Evolutionary conservation across 306 rosid species (phyloP).

Genomic region (Dicorynia guianensis): DNA sequence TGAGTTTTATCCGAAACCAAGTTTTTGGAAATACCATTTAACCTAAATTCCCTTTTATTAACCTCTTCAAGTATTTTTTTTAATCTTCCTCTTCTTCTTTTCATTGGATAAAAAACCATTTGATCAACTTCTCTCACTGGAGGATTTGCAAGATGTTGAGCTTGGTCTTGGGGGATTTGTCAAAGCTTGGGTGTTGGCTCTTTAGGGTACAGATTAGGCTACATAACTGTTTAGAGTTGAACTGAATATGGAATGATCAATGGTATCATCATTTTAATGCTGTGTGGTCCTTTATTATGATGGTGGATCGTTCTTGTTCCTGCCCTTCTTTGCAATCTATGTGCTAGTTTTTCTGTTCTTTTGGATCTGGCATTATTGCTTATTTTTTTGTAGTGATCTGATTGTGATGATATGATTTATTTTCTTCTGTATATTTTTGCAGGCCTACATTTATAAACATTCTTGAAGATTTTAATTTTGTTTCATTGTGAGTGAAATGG

Average conservation of each 20-base stretch:
- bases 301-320: background rate
- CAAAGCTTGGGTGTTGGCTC: background rate
- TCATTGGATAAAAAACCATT: no score
- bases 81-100: no score
- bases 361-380: background rate
- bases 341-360: background rate
- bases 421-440: background rate
- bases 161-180: no score
- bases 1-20: no score
- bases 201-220: background rate
- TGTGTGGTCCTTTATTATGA: background rate
- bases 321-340: background rate
- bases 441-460: slow-evolving; percentile 6
- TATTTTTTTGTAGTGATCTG: background rate
- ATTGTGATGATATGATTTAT: background rate
- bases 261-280: background rate
- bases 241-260: background rate
- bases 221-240: background rate
- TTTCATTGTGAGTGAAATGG: slow-evolving; percentile 49
- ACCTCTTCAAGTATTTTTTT: no score
- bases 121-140: no score
- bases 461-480: slow-evolving; percentile 20
- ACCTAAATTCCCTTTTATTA: no score
- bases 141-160: no score
- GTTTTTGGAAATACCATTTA: no score